Base-by-base conservation (phyloP, 768 basidiomycete species). In the Austroboletus eburneus region DNA sequence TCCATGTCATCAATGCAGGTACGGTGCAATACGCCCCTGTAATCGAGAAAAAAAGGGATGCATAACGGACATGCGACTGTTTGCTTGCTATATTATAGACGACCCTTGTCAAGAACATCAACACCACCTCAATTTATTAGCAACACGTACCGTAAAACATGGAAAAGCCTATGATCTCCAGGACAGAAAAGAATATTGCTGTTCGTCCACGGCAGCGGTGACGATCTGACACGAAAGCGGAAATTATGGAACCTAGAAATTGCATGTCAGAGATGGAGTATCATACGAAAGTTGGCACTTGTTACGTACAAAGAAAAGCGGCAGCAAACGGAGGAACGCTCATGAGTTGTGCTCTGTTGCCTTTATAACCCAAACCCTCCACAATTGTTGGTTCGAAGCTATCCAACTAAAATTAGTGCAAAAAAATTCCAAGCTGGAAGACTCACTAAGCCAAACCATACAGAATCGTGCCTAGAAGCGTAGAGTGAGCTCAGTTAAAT, bases 341-440 rank as follows among this genome's bases (percentile, higher is more conserved):
- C 72, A 81, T 78, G 2, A 86, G 69, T 55, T 85, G 82, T 9
- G 79, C 77, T 20, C 68, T 61, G 25, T 76, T 69, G 0, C 74
- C 71, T 2, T 71, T 72, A 59, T 75, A 83, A 17, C 83, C 83
- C 3, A 85, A 72, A 16, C 71, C 69, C 24, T 76, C 69, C 9
- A 90, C 78, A 62, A 91, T 86, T 4, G 83, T 81, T 6, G 87
- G 87, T 8, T 79, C 69, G 65, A 91, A 89, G 54, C 86, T 80
- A 39, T 43, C 50, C 35, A 67, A 55, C 39, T 25, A 40, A 35
- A 9, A 42, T 45, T n/a, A 27, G 76, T 68, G 16, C 71, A 14
- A 32, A 68, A 40, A 71, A 22, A 73, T 10, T 37, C 30, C n/a
- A 42, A 13, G 34, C 23, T 7, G 25, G 38, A 49, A n/a, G n/a